Evolutionary conservation across 306 rosid species (phyloP).

Genomic region (Lotus japonicus): DNA sequence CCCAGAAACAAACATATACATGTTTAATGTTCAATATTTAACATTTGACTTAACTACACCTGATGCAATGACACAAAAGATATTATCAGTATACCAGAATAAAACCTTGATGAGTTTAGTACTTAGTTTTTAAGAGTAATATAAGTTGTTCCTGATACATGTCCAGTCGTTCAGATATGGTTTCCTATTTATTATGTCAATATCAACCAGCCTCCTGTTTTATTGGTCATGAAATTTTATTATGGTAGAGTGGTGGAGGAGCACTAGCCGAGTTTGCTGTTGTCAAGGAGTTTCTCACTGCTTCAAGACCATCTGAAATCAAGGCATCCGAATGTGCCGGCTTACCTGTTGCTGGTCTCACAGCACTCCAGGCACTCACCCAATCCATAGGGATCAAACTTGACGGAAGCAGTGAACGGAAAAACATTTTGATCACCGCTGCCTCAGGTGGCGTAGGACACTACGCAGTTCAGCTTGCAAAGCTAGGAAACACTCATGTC

Average conservation of each 20-base stretch:
- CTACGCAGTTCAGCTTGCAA: constrained; percentile 75
- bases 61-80: background rate
- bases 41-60: background rate
- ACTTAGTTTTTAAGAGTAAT: background rate
- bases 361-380: constrained; percentile 63
- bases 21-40: background rate
- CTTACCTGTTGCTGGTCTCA: constrained; percentile 59
- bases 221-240: background rate
- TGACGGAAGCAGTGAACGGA: constrained; percentile 36
- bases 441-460: constrained; percentile 92
- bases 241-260: constrained; percentile 60
- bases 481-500: constrained; percentile 73
- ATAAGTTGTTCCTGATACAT: background rate
- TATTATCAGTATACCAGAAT: background rate
- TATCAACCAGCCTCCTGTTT: background rate
- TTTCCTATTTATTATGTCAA: background rate
- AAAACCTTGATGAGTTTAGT: background rate
- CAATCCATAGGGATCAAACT: constrained; percentile 45
- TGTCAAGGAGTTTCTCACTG: constrained; percentile 42
- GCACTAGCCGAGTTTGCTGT: constrained; percentile 54
- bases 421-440: constrained; percentile 67
- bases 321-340: constrained; percentile 51
- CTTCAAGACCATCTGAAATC: constrained; percentile 42
- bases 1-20: background rate
- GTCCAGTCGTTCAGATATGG: background rate